Evolutionary conservation across 208 protist species (phyloP), one percentile per base, ranked within the genome.

Genomic region (Trypanosoma mega): DNA sequence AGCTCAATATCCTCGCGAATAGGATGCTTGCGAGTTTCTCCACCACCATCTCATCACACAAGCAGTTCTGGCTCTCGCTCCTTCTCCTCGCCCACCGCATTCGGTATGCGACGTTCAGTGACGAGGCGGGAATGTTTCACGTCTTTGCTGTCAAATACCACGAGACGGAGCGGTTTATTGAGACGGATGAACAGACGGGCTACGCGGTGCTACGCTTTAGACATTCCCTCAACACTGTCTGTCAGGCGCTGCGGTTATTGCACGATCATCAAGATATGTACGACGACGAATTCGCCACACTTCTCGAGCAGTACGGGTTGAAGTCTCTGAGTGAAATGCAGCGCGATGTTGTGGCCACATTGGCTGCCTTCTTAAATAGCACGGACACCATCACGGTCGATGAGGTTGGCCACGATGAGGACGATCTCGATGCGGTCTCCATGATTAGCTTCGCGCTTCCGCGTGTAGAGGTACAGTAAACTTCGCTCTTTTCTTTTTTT

Each of bases 361-460:
- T 93, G 20, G 78, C 80, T 16, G 70, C 80, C 33, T 80, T 88
- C 46, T 85, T 90, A 50, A 79, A 82, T 47, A 87, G 82, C 49
- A 57, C 79, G 30, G 85, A 93, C 2, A 51, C 61, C 34, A 78
- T 87, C 49, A 85, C 74, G 0, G 80, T 76, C 0, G 74, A 86
- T 33, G 85, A 89, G 63, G 82, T 93, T 37, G 79, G 86, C 51
- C 81, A 93, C 52, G 82, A 90, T 23, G 85, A 90, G 24, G 85
- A 93, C 45, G 85, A 93, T 58, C 56, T 93, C 21, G 86, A 93
- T 50, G 56, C 51, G 16, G 76, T 82, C 0, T 93, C 86, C 18
- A 72, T 82, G 27, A 78, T 93, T 34, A 85, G 73, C 50, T 80
- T 90, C 20, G 78, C 68, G 2, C 67, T 88, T 3, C 76, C 67